These are phyloP conservation scores for Ophidiomyces ophidiicola DNA, from an alignment of 2,329 filamentous ascomycete genomes.

Conservation along the genomic window DNA sequence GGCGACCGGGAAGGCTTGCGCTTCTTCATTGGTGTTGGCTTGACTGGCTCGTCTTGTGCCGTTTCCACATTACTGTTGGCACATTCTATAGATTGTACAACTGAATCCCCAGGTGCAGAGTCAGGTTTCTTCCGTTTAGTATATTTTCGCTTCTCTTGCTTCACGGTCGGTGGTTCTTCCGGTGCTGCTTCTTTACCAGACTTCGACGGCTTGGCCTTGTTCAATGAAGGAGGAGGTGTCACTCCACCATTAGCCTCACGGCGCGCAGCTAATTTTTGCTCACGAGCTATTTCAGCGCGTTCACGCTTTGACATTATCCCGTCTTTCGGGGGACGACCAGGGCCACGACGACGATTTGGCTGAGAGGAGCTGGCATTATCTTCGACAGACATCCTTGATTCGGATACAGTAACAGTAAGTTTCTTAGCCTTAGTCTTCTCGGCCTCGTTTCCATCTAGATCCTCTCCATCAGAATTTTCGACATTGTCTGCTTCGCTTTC, in stretches of 20 bases:
- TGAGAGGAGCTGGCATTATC: conserved; percentile 26
- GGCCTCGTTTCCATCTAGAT: conserved; percentile 15
- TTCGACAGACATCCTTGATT: conserved; percentile 17
- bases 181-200: conserved; percentile 24
- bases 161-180: conserved; percentile 27
- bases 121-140: conserved; percentile 37
- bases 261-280: conserved; percentile 40
- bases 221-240: conserved; percentile 29
- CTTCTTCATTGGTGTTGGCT: conserved; percentile 37
- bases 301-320: conserved; percentile 56
- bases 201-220: conserved; percentile 19
- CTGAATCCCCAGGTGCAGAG: conserved; percentile 30
- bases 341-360: conserved; percentile 38
- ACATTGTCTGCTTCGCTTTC: conserved; percentile 14
- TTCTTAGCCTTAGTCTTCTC: conserved; percentile 21
- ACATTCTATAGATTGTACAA: conserved; percentile 34
- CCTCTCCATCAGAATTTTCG: conserved; percentile 13
- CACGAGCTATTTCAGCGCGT: conserved; percentile 42
- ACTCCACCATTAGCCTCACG: conserved; percentile 37
- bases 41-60: conserved; percentile 31
- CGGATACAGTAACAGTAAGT: conserved; percentile 22
- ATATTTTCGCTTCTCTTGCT: conserved; percentile 38
- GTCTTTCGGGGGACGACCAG: conserved; percentile 54
- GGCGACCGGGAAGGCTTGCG: conserved; percentile 46
- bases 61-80: conserved; percentile 28